Base-by-base conservation (phyloP, 164 flowering plant species). In the Protea cynaroides region DNA sequence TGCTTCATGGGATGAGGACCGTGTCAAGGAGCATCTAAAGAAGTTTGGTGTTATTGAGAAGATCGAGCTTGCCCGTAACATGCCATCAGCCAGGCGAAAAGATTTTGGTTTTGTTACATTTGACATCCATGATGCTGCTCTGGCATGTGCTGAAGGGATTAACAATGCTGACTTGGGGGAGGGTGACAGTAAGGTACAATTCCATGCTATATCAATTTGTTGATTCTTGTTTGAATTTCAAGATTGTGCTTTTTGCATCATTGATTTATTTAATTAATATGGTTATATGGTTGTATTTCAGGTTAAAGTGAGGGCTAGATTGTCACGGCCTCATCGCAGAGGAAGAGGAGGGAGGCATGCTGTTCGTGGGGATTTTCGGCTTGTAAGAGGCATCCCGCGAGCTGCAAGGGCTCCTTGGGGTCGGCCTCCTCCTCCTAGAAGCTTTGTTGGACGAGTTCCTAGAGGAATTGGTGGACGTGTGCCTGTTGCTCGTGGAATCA, bases 41-140 rank as follows among this genome's bases (percentile, higher is more conserved):
- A 83, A 78, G 61, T 89, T 83, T 82, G 99, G 99, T 17, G 78
- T 68, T 55, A 72, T 94, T 67, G 94, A 86, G 63, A 94, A 86
- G 82, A 75, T 94, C 69, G 97, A 94, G 70, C 96, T 94, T 76
- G 97, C 99, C 2, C 84, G 97, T 43, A 94, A 94, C 68, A 94
- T 86, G 97, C 96, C 97, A 63, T 84, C 96, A 34, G 99, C 99
- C 13, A 88, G 80, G 81, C 79, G 99, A 56, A 92, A 84, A 76
- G 99, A 94, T 77, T 94, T 88, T 78, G 97, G 97, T 23, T 94
- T 94, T 80, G 87, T 94, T 37, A 84, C 97, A 10, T 94, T 94
- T 77, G 92, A 79, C 56, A 66, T 82, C 58, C 99, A 94, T 83
- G 96, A 91, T 76, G 86, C 86, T 12, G 99, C 99, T 4, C 92